These are phyloP conservation scores for Thuidium tamariscinum DNA, from an alignment of 225 moss, liverwort and hornwort genomes.

Conservation along the genomic window DNA sequence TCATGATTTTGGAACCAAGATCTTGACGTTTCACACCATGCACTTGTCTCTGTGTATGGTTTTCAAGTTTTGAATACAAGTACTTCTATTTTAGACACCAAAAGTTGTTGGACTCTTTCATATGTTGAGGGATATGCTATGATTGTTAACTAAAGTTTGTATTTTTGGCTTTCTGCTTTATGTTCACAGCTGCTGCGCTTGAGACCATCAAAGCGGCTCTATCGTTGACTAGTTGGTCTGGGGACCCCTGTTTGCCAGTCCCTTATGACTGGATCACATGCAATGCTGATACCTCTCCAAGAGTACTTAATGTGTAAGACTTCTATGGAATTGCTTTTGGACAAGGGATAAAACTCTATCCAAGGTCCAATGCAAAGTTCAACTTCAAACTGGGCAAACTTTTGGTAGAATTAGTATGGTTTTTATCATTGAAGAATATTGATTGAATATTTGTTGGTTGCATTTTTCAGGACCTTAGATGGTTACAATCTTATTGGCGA, in stretches of 20 bases:
- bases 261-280: conserved; percentile 22
- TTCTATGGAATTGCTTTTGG: neutral
- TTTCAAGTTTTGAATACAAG: neutral
- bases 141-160: neutral
- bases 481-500: conserved; percentile 14
- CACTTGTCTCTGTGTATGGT: neutral
- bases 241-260: conserved; percentile 31
- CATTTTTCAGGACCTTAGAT: neutral
- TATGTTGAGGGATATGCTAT: neutral
- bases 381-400: neutral
- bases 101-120: neutral
- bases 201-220: neutral
- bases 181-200: conserved; percentile 11
- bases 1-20: neutral
- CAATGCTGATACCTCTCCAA: neutral
- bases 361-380: neutral
- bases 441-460: neutral
- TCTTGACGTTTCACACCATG: too few relatives aligned
- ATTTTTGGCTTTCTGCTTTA: neutral
- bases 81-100: neutral
- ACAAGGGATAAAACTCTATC: neutral
- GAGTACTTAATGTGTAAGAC: conserved; percentile 14
- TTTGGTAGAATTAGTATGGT: neutral
- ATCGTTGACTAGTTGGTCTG: conserved; percentile 7
- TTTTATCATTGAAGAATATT: neutral